Evolutionary conservation across 441 rosid species (phyloP).

Genomic region (Erodium trifolium): DNA sequence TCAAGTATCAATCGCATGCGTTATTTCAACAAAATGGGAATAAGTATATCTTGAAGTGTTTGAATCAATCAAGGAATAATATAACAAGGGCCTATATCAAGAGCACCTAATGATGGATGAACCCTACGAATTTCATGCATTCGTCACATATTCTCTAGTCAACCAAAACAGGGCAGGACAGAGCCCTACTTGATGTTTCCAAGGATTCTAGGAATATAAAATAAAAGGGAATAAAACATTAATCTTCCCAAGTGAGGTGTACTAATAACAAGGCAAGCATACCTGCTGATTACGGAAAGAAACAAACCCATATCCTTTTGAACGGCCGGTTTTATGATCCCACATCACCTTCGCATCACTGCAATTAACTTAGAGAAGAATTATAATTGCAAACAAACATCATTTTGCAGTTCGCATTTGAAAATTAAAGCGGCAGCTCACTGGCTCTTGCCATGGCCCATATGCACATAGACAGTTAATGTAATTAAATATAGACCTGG

Average conservation of each 20-base stretch:
- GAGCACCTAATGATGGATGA: no score
- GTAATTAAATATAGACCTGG: background rate
- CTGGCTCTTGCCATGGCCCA: background rate
- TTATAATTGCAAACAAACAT: background rate
- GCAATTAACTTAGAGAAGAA: background rate
- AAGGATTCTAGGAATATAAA: background rate
- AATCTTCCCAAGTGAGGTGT: background rate
- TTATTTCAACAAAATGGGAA: background rate
- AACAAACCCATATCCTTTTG: conserved; percentile 3
- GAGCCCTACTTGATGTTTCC: background rate
- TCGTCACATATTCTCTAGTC: background rate
- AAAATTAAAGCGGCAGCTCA: background rate
- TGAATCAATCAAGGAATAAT: background rate
- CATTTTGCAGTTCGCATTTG: background rate
- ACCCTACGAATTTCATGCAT: no score
- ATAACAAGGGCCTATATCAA: background rate
- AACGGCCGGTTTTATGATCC: conserved; percentile 4
- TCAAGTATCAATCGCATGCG: background rate
- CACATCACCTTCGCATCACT: conserved; percentile 6
- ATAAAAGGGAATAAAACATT: background rate
- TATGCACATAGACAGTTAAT: background rate
- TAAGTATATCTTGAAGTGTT: background rate
- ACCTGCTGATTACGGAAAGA: conserved; percentile 6
- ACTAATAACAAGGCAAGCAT: background rate
- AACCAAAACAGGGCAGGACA: background rate